Base-by-base conservation (phyloP, 495 filamentous ascomycete species). In the Hypoxylon subgilvum region DNA sequence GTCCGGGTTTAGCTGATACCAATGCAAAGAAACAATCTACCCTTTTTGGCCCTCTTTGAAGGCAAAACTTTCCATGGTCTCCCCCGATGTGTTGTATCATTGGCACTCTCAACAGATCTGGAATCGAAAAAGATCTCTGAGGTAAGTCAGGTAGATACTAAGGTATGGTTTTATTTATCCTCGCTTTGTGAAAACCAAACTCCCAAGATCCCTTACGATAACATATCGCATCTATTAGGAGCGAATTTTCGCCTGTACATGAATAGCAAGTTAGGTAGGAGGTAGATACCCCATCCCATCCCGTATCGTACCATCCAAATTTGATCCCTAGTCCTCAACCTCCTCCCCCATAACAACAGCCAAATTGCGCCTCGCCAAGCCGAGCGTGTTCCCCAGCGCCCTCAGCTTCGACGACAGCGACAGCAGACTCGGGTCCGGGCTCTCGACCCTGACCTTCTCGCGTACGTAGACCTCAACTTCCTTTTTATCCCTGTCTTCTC, bases 371-470 rank as follows among this genome's bases (percentile, higher is more conserved):
- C 90, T 81, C 66, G 85, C 86, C 49, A 86, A 74, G 47, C 71
- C 77, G 7, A 97, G 78, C 47, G 83, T 83, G 66, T 92, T 85
- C 44, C 91, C 87, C 50, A 97, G 69, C 16, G 90, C 90, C 21
- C 81, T 86, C 72, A 98, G 71, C 74, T 98, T 98, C 3, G 91
- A 88, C 76, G 89, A 87, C 12, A 92, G 78, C n/a, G 87, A 84
- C 74, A 98, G 83, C 57, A 98, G 61, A 67, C 86, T 90, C 23
- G 94, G 95, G 68, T 98, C 94, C 49, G 92, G 89, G 51, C 85
- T 92, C 75, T 96, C 94, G 4, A 97, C 90, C 22, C 85, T 81
- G 7, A 98, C 83, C 71, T 96, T 96, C 65, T 97, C 94, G 57
- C 82, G 85, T 14, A 98, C 95, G 35, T 80, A 84, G 0, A 97